Evolutionary conservation across 768 basidiomycete species (phyloP), one percentile per base, ranked within the genome.

Genomic region (Polyporus arcularius): DNA sequence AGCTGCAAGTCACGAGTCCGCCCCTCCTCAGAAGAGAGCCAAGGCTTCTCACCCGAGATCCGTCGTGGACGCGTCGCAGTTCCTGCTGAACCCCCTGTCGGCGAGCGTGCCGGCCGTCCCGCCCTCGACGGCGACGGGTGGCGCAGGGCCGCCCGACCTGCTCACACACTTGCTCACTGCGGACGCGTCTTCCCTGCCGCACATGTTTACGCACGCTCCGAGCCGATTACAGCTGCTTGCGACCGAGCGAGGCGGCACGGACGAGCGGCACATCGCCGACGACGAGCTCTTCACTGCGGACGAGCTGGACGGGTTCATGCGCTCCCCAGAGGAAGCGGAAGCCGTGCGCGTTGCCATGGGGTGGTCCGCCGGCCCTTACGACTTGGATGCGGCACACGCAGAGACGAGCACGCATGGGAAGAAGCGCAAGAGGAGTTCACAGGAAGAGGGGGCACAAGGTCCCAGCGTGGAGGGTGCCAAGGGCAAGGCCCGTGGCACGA

Each of bases 201-300:
- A 73, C 50, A 49, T 68, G 35, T 70, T 72, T 66, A 55, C 63
- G 12, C 57, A 58, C 18, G 58, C 68, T 26, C 90, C 85, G 2
- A 85, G 87, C 2, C 88, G 91, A 38, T 79, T 93, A 9, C 88
- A 90, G 63, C 72, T 86, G 30, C 79, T 93, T 38, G 74, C 79
- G 0, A 75, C 78, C 11, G 76, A 78, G 48, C 85, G 88, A 46
- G 87, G 89, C 47, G 86, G 85, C 39, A 79, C 78, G 49, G 75
- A 74, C 6, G 76, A 72, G 39, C 75, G 75, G 26, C 73, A 79
- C 21, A 83, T 93, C 18, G 62, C 67, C 1, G 91, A 94, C 61
- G 86, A 90, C 8, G 91, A 92, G 59, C 74, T 93, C 26, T 90
- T 93, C 60, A 80, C 74, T 3, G 80, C 83, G 32, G 87, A 85